Conservation (phyloP, 2,329 filamentous ascomycete species). For the Balansia obtecta region DNA sequence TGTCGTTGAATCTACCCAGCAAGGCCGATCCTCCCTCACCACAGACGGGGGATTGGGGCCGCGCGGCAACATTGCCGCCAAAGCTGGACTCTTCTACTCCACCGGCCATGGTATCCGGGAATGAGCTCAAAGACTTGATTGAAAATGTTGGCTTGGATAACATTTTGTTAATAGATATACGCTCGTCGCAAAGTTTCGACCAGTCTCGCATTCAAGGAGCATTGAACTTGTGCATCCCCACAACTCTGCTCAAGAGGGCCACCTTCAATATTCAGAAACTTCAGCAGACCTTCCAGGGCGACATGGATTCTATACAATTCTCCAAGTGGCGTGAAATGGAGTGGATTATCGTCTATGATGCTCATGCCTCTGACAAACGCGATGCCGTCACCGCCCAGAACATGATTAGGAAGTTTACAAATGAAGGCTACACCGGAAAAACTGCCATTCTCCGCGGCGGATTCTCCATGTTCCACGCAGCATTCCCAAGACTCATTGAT, state of each 20-base stretch:
- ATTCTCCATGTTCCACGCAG: conserved; percentile 59
- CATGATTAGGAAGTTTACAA: conserved; percentile 84
- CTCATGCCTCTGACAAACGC: conserved; percentile 60
- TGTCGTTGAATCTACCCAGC: conserved; percentile 40
- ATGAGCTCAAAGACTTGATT: conserved; percentile 44
- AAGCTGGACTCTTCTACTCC: conserved; percentile 31
- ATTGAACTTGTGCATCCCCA: conserved; percentile 88
- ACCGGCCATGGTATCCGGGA: conserved; percentile 39
- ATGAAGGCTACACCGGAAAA: conserved; percentile 66
- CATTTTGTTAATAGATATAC: conserved; percentile 68
- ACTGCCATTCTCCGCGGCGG: conserved; percentile 71
- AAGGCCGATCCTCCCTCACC: conserved; percentile 24
- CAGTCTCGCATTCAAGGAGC: conserved; percentile 66
- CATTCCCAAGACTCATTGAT: conserved; percentile 55
- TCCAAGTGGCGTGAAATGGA: conserved; percentile 61
- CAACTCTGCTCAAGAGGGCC: conserved; percentile 78
- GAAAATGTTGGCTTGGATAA: conserved; percentile 25
- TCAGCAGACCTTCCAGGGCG: conserved; percentile 69
- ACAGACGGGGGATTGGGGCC: conserved; percentile 13
- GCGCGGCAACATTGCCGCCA: conserved; percentile 41
- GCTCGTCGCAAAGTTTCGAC: conserved; percentile 73
- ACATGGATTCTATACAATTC: conserved; percentile 59
- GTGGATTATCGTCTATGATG: conserved; percentile 80
- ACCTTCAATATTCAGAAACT: conserved; percentile 85
- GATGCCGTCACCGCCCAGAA: conserved; percentile 73